Evolutionary conservation across 352 stramenopile species (phyloP).

Genomic region (Phytophthora sp.): DNA sequence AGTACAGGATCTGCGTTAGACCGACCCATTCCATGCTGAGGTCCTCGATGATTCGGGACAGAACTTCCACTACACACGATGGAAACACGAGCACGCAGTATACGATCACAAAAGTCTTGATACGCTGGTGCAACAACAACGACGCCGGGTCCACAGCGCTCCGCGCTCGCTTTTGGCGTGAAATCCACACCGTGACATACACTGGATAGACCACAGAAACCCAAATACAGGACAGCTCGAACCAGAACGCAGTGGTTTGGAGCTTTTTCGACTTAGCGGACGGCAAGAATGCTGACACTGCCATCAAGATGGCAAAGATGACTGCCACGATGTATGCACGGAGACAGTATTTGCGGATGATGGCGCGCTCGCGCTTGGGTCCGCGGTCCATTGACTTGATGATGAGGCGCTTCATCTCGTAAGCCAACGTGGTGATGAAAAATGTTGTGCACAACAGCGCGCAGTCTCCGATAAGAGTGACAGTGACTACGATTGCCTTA

Average conservation of each 20-base stretch:
- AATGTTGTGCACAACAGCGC: conserved; percentile 64
- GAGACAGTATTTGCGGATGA: conserved; percentile 60
- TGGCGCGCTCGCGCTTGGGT: conserved; percentile 49
- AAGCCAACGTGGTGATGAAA: conserved; percentile 69
- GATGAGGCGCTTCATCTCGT: conserved; percentile 73
- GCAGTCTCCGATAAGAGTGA: conserved; percentile 68
- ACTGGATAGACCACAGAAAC: conserved; percentile 64
- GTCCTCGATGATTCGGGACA: conserved; percentile 28
- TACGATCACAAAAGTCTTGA: conserved; percentile 71
- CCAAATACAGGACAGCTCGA: conserved; percentile 58
- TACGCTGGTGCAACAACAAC: conserved; percentile 61
- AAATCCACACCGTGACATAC: conserved; percentile 54
- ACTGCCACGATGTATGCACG: conserved; percentile 38
- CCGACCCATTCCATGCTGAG: conserved; percentile 53
- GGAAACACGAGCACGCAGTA: conserved; percentile 75
- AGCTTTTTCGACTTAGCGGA: conserved; percentile 36
- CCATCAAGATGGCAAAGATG: conserved; percentile 48
- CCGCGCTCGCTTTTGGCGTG: conserved; percentile 45
- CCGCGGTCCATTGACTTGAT: conserved; percentile 72
- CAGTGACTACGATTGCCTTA: conserved; percentile 40
- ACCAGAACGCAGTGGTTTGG: conserved; percentile 43
- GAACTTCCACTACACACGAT: conserved; percentile 56
- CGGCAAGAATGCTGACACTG: conserved; percentile 39
- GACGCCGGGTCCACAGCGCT: conserved; percentile 52
- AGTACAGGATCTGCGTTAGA: conserved; percentile 60